Evolutionary conservation across 257 asterid species (phyloP), one percentile per base, ranked within the genome.

Genomic region (Lycium ferocissimum): DNA sequence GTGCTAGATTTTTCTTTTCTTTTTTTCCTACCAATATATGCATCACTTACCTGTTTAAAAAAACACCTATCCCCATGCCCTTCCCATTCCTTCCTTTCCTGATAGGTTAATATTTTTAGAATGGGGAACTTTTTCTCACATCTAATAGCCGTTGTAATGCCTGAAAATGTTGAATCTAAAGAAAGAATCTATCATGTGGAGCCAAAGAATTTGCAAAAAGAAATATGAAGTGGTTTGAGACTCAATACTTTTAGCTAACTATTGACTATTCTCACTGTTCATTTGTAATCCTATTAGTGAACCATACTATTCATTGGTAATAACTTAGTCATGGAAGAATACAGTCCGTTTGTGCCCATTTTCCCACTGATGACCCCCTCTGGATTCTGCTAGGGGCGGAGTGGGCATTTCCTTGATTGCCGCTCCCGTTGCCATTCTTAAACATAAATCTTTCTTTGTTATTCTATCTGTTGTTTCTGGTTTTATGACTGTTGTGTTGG

Each of bases 391-490:
- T 33, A 53, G 33, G 80, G 65, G 66, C 6, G 26, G 62, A 17
- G 82, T 53, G 82, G 65, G 49, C 66, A 33, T 83, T 53, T 69
- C 33, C 51, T 83, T 83, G 66, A 45, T 51, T 83, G 17, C 37
- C 37, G 56, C 33, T 53, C 49, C 82, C 66, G 26, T 51, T 76
- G 61, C 33, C 18, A 78, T 78, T 78, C 65, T 53, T 53, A 26
- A 13, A 78, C 33, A 1, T 9, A n/a, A 81, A 63, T 67, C 59
- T 63, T 43, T 15, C 79, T 51, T 67, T 54, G 10, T 54, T 63
- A 14, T 63, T 82, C 61, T 63, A 14, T 82, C n/a, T 82, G 62
- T 53, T 43, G 62, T 69, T 67, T 53, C n/a, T 83, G 35, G 9
- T 10, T 54, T 54, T 49, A 5, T 54, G 82, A 53, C 66, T 78